Percentiles rank a stretch among this genome's conserved stretches.
Evolutionary conservation across 257 asterid species (phyloP).

Genomic region (Thymus quinquecostatus): DNA sequence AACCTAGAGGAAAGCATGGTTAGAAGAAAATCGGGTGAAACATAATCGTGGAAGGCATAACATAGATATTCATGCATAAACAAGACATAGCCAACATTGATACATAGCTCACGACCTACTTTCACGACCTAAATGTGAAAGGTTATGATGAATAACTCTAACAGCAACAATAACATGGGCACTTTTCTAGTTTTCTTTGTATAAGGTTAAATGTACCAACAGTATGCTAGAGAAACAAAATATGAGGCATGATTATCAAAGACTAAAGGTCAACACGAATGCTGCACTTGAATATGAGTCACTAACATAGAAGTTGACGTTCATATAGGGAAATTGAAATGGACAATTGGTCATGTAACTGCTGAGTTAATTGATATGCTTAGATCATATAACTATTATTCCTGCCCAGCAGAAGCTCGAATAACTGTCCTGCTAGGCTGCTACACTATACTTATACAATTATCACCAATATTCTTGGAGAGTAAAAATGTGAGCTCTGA

Average conservation of each 20-base stretch:
- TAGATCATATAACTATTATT: constrained; percentile 3
- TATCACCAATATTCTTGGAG: constrained; percentile 20
- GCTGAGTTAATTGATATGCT: not conserved
- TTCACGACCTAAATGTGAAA: not conserved
- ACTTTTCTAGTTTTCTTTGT: constrained; percentile 15
- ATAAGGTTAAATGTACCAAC: not conserved
- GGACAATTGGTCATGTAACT: constrained; percentile 22
- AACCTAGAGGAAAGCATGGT: constrained; percentile 59
- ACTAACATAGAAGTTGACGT: constrained; percentile 22
- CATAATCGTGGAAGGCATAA: not conserved
- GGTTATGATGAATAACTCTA: constrained; percentile 3
- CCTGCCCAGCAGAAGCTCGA: not conserved
- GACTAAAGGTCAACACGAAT: constrained; percentile 4
- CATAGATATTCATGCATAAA: not conserved
- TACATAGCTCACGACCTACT: not conserved
- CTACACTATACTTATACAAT: not conserved
- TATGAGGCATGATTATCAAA: not conserved
- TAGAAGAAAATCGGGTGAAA: constrained; percentile 17
- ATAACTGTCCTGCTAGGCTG: not conserved
- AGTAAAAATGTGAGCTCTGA: constrained; percentile 4
- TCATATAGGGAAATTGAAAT: not conserved
- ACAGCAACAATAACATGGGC: not conserved
- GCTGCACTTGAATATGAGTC: constrained; percentile 22
- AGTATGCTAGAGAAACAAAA: constrained; percentile 13
- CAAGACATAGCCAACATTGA: constrained; percentile 16